Percentiles rank a stretch among this genome's conserved stretches.
These are phyloP conservation scores for Athelia sp. DNA, from an alignment of 1,284 basidiomycete species.

Conservation along the genomic window DNA sequence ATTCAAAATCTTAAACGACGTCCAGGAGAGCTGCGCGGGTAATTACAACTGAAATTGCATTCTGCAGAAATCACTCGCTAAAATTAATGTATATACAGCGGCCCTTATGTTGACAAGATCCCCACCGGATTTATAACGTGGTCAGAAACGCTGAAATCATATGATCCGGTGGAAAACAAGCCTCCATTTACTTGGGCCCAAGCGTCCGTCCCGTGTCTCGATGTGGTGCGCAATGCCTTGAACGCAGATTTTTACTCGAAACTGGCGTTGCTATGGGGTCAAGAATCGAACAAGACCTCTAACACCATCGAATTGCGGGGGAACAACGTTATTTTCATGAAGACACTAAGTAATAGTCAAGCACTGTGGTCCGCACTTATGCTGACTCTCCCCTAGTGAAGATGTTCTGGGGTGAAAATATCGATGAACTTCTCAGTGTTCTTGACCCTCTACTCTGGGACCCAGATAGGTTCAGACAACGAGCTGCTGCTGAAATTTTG, in stretches of 20 bases:
- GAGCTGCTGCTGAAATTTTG: constrained; percentile 86
- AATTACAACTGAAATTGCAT: constrained; percentile 8
- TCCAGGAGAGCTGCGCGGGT: constrained; percentile 27
- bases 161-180: constrained; percentile 43
- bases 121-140: constrained; percentile 86
- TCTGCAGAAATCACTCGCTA: not conserved
- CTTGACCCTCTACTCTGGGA: constrained; percentile 63
- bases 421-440: constrained; percentile 48
- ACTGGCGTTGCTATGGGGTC: constrained; percentile 60
- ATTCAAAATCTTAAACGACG: constrained; percentile 38
- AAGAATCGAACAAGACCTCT: constrained; percentile 60
- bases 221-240: constrained; percentile 42
- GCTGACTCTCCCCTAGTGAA: constrained; percentile 42
- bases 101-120: constrained; percentile 73
- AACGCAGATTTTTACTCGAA: constrained; percentile 58
- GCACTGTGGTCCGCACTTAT: constrained; percentile 6
- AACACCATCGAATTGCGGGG: constrained; percentile 50
- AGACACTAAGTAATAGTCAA: constrained; percentile 52
- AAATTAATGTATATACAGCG: constrained; percentile 20
- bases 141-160: constrained; percentile 70
- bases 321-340: constrained; percentile 66
- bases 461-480: constrained; percentile 86
- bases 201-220: constrained; percentile 54
- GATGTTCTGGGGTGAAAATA: constrained; percentile 52
- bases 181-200: constrained; percentile 62